Conservation (phyloP, 2,329 filamentous ascomycete genomes). For the Acephala macrosclerotiorum region DNA sequence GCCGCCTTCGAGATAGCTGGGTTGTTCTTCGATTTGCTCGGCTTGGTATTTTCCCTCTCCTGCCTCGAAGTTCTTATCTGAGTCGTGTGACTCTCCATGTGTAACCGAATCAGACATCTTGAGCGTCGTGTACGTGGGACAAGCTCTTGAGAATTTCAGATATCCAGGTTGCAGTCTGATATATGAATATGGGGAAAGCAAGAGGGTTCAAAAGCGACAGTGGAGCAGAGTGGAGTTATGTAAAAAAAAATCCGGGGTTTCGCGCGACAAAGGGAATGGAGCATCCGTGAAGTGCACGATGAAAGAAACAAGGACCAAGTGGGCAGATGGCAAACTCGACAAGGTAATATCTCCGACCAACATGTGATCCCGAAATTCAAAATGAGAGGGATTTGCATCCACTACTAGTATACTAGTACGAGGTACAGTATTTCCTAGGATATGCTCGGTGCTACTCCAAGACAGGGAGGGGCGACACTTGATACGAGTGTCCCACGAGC, state of each 20-base stretch:
- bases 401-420: too few relatives aligned
- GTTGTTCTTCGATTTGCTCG: constrained; percentile 9
- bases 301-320: not conserved
- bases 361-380: constrained; percentile 33
- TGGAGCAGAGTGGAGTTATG: constrained; percentile 28
- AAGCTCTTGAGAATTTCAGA: too few relatives aligned
- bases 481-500: not conserved
- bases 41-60: constrained; percentile 12
- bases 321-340: constrained; percentile 20
- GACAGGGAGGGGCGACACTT: not conserved
- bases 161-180: constrained; percentile 22
- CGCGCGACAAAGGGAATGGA: not conserved
- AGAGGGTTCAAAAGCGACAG: constrained; percentile 10
- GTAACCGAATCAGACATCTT: constrained; percentile 4
- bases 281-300: constrained; percentile 6
- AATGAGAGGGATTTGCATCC: constrained; percentile 9
- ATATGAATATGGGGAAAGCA: constrained; percentile 8
- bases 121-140: not conserved
- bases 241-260: constrained; percentile 29
- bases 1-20: not conserved
- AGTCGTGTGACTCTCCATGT: constrained; percentile 10
- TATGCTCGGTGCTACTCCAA: not conserved
- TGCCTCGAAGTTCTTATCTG: constrained; percentile 28
- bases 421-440: not conserved
- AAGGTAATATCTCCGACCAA: constrained; percentile 31